A percentile compares a stretch with the other conserved stretches of the same genome.
Evolutionary conservation across 1,139 yeast genomes (phyloP).

Genomic region (Geotrichum carabidarum): DNA sequence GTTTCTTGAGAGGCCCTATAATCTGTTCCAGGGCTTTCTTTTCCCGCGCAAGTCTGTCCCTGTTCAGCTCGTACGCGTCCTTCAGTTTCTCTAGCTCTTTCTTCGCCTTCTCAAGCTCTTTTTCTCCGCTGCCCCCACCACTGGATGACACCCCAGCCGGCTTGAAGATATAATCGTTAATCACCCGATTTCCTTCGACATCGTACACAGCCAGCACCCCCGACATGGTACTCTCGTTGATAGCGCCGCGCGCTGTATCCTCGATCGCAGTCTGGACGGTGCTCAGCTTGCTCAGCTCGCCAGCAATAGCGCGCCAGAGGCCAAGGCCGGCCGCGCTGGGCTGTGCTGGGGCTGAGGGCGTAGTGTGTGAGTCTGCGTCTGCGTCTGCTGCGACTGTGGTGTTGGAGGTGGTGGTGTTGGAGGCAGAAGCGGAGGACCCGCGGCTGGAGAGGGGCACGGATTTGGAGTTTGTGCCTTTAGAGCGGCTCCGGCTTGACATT

Average conservation of each 20-base stretch:
- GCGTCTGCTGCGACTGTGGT: not conserved
- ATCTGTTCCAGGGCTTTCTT: conserved; percentile 18
- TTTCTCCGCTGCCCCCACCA: not conserved
- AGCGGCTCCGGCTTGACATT: conserved; percentile 13
- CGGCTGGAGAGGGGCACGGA: conserved; percentile 12
- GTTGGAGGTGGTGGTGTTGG: too few relatives aligned
- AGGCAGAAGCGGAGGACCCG: not conserved
- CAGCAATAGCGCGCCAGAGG: conserved; percentile 21
- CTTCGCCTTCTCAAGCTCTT: not conserved
- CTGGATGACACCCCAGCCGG: not conserved
- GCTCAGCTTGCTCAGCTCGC: conserved; percentile 18
- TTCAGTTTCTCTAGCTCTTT: conserved; percentile 12
- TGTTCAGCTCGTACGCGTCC: conserved; percentile 8
- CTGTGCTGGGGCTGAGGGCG: conserved; percentile 8
- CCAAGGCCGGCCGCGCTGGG: conserved; percentile 17
- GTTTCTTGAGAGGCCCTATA: conserved; percentile 16
- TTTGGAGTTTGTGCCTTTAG: conserved; percentile 9
- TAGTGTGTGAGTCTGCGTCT: not conserved
- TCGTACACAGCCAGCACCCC: conserved; percentile 20
- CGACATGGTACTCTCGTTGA: conserved; percentile 17
- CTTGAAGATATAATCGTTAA: conserved; percentile 13
- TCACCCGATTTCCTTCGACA: conserved; percentile 18
- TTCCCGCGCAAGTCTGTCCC: conserved; percentile 12
- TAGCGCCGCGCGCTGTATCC: conserved; percentile 6
- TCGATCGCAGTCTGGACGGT: conserved; percentile 10